Conservation (phyloP, 2,329 filamentous ascomycete species). For the Penicillium sp. region DNA sequence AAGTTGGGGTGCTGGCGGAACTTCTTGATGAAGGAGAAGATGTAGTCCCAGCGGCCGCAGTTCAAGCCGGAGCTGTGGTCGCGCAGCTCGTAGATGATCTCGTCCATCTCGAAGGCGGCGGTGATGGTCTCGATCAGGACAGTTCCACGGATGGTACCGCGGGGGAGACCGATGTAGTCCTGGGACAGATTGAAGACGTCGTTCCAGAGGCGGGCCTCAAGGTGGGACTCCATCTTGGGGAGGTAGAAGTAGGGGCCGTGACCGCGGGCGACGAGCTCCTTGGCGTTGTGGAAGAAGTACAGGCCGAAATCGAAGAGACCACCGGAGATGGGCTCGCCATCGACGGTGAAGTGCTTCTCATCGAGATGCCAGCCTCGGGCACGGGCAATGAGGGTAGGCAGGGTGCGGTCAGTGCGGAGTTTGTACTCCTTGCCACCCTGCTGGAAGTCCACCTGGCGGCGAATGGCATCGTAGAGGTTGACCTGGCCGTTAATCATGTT, state of each 20-base stretch:
- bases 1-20: constrained; percentile 94
- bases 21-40: constrained; percentile 99
- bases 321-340: constrained; percentile 91
- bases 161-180: constrained; percentile 83
- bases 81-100: constrained; percentile 98
- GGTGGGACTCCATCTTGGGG: constrained; percentile 96
- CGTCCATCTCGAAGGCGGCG: constrained; percentile 98
- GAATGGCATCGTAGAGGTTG: constrained; percentile 94
- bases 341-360: constrained; percentile 95
- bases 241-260: constrained; percentile 96
- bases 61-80: constrained; percentile 96
- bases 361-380: constrained; percentile 97
- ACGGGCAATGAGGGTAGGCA: constrained; percentile 89
- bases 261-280: constrained; percentile 79
- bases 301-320: constrained; percentile 95
- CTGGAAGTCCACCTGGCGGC: constrained; percentile 93
- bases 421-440: constrained; percentile 95
- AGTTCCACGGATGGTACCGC: constrained; percentile 90
- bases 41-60: constrained; percentile 99
- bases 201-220: constrained; percentile 97
- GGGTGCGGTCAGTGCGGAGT: constrained; percentile 81
- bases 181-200: constrained; percentile 95
- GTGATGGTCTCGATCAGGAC: constrained; percentile 97
- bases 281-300: constrained; percentile 98
- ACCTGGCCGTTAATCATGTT: constrained; percentile 99